Evolutionary conservation across 371 early-diverging fungal species (phyloP).

Genomic region (Apophysomyces elegans): DNA sequence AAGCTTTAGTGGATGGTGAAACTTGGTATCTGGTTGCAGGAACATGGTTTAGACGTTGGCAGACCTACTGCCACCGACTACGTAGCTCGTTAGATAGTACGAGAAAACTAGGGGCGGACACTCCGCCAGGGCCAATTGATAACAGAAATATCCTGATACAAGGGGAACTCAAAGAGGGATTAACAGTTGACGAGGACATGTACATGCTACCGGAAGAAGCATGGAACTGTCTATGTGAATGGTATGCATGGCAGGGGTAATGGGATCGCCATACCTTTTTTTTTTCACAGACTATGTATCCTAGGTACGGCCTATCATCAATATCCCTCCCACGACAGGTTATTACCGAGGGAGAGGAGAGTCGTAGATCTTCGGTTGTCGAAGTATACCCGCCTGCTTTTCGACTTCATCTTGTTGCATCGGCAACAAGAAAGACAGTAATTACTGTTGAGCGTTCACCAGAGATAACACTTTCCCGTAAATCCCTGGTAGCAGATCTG

Average conservation of each 20-base stretch:
- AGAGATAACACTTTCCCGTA: conserved; percentile 21
- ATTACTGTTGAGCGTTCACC: conserved; percentile 16
- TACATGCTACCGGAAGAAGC: conserved; percentile 24
- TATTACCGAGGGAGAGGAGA: conserved; percentile 19
- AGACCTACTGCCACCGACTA: conserved; percentile 20
- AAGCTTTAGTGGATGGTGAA: conserved; percentile 15
- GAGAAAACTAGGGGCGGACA: conserved; percentile 13
- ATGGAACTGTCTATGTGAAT: conserved; percentile 19
- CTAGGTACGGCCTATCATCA: conserved; percentile 18
- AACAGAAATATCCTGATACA: conserved; percentile 14
- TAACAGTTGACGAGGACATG: conserved; percentile 18
- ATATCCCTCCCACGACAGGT: conserved; percentile 12
- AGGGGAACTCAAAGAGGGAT: conserved; percentile 13
- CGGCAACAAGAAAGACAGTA: background rate
- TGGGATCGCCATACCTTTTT: background rate
- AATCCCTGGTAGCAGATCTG: conserved; percentile 11
- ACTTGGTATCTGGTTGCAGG: conserved; percentile 26
- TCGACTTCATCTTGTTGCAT: conserved; percentile 4
- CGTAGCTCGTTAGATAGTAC: conserved; percentile 12
- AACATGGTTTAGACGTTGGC: conserved; percentile 20
- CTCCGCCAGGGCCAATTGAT: conserved; percentile 26
- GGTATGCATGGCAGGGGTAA: conserved; percentile 13
- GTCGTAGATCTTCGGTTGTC: background rate
- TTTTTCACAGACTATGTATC: background rate
- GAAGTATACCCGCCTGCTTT: conserved; percentile 23